Conservation (phyloP, 1,139 yeast species). For the Cylindricascospora bacillispora region DNA sequence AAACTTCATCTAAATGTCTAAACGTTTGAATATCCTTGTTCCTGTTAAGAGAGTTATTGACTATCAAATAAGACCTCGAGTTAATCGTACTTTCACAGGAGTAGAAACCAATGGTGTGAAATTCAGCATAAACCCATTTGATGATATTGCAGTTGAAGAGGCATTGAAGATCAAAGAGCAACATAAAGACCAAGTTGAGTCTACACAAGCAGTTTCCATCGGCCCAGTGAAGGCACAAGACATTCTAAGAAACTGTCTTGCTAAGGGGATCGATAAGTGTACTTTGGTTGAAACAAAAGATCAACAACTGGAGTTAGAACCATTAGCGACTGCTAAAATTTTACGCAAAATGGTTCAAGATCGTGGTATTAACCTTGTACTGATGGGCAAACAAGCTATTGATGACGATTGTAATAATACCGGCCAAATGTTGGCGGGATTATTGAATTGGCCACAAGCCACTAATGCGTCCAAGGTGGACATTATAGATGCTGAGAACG, state of each 20-base stretch:
- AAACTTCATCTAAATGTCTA: too few species aligned
- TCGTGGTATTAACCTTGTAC: conserved; percentile 61
- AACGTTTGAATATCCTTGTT: conserved; percentile 73
- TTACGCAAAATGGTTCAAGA: conserved; percentile 61
- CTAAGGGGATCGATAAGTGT: conserved; percentile 85
- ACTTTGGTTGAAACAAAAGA: conserved; percentile 74
- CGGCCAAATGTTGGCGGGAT: conserved; percentile 95
- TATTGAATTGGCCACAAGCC: conserved; percentile 95
- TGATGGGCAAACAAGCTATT: conserved; percentile 91
- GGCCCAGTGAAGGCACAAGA: conserved; percentile 86
- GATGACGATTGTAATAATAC: conserved; percentile 93
- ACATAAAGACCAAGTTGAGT: conserved; percentile 59
- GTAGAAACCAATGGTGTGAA: conserved; percentile 86
- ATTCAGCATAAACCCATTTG: conserved; percentile 90
- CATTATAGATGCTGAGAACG: conserved; percentile 35
- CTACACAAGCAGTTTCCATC: conserved; percentile 83
- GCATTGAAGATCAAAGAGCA: conserved; percentile 67
- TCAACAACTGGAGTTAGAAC: conserved; percentile 51
- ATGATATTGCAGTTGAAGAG: conserved; percentile 94
- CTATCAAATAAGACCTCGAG: conserved; percentile 84
- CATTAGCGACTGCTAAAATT: conserved; percentile 82
- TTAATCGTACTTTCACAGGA: conserved; percentile 76
- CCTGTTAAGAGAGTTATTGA: conserved; percentile 95
- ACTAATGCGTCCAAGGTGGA: conserved; percentile 88
- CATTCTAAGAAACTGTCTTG: conserved; percentile 76